Evolutionary conservation across 1,139 yeast genomes (phyloP).

Genomic region (Taphrina sp.): DNA sequence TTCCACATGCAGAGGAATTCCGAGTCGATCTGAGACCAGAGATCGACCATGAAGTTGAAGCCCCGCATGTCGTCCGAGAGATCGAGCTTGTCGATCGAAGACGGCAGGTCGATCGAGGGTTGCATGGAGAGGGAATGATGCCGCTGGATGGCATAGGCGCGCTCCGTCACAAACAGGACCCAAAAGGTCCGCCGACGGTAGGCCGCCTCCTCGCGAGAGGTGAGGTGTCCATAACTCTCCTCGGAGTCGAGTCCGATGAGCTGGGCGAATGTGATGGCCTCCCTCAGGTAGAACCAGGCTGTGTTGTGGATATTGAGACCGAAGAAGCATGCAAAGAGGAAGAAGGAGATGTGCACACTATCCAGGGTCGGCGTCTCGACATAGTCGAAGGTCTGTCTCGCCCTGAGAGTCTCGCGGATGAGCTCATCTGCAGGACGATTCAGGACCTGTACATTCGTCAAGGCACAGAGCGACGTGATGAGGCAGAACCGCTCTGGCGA

Average conservation of each 20-base stretch:
- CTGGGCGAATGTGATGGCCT: slow-evolving; percentile 39
- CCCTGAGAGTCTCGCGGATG: slow-evolving; percentile 34
- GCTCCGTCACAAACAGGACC: slow-evolving; percentile 28
- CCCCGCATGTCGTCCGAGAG: slow-evolving; percentile 17
- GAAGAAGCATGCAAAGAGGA: slow-evolving; percentile 37
- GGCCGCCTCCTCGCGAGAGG: slow-evolving; percentile 2
- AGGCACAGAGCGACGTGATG: slow-evolving; percentile 36
- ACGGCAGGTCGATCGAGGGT: slow-evolving; percentile 25
- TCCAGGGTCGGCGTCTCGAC: slow-evolving; percentile 33
- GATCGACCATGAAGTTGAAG: slow-evolving; percentile 24
- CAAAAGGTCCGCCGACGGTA: slow-evolving; percentile 24
- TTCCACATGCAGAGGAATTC: slow-evolving; percentile 25
- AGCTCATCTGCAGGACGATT: slow-evolving; percentile 29
- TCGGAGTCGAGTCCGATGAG: slow-evolving; percentile 37
- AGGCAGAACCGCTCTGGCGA: slow-evolving; percentile 34
- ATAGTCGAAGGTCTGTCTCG: slow-evolving; percentile 35
- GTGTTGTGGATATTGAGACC: slow-evolving; percentile 32
- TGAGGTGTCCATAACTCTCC: slow-evolving; percentile 29
- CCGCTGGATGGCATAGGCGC: slow-evolving; percentile 28
- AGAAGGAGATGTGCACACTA: slow-evolving; percentile 38
- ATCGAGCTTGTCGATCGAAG: not conserved
- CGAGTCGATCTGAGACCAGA: slow-evolving; percentile 24
- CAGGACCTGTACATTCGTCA: slow-evolving; percentile 37
- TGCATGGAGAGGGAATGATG: slow-evolving; percentile 23
- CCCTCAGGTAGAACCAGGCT: slow-evolving; percentile 38